These are phyloP conservation scores for Raddia distichophylla DNA, from an alignment of 176 grass and related monocot species.

Conservation along the genomic window DNA sequence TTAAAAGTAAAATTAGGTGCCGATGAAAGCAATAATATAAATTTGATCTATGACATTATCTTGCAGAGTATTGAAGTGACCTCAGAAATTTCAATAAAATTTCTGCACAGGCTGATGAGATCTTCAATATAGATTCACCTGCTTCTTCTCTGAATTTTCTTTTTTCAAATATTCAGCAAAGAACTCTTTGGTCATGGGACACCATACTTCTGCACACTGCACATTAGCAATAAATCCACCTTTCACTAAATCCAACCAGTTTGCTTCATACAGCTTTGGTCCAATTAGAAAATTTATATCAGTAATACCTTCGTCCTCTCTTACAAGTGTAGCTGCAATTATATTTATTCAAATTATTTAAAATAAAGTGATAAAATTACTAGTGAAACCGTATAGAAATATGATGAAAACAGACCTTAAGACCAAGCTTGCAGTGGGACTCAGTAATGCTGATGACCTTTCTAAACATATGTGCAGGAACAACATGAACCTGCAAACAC, in stretches of 20 bases:
- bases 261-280: slow-evolving; percentile 96
- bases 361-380: slow-evolving; percentile 17
- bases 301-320: slow-evolving; percentile 99
- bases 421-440: slow-evolving; percentile 99
- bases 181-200: slow-evolving; percentile 99
- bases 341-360: slow-evolving; percentile 41
- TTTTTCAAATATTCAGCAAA: slow-evolving; percentile 99
- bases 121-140: slow-evolving; percentile 59
- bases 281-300: slow-evolving; percentile 99
- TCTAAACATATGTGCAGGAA: slow-evolving; percentile 98
- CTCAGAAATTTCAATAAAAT: neutral
- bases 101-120: neutral
- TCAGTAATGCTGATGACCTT: slow-evolving; percentile 99
- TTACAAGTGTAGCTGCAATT: slow-evolving; percentile 91
- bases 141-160: slow-evolving; percentile 99
- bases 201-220: slow-evolving; percentile 99
- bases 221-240: slow-evolving; percentile 98
- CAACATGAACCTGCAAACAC: slow-evolving; percentile 90
- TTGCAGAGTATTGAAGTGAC: neutral
- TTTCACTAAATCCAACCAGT: slow-evolving; percentile 99
- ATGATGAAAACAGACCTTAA: slow-evolving; percentile 70
- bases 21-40: slow-evolving; percentile 14
- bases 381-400: slow-evolving; percentile 17
- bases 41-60: neutral
- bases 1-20: neutral